These are phyloP conservation scores for Gossypium schwendimanii DNA, from an alignment of 441 rosid species.

Conservation along the genomic window DNA sequence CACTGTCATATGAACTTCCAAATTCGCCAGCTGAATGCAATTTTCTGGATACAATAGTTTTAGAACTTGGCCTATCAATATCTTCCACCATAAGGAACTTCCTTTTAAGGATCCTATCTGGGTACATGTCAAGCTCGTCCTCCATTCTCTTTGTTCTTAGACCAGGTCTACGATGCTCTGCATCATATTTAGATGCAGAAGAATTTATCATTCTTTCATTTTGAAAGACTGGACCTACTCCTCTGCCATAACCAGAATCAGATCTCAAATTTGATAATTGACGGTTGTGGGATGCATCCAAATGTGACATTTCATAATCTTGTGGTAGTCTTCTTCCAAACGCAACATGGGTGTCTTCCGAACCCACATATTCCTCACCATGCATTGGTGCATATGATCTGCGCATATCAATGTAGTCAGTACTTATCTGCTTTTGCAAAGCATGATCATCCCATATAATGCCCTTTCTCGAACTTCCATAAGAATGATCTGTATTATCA, in stretches of 20 bases:
- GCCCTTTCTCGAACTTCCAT: constrained; percentile 27
- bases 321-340: constrained; percentile 28
- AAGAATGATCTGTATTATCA: constrained; percentile 26
- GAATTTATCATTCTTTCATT: constrained; percentile 26
- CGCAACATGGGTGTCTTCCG: constrained; percentile 25
- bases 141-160: constrained; percentile 35
- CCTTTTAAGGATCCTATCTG: constrained; percentile 32
- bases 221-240: constrained; percentile 31
- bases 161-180: constrained; percentile 26
- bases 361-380: constrained; percentile 27
- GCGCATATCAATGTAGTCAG: constrained; percentile 27
- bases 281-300: constrained; percentile 24
- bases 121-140: constrained; percentile 24
- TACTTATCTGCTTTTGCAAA: constrained; percentile 21
- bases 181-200: constrained; percentile 22
- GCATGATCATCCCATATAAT: constrained; percentile 24
- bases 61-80: constrained; percentile 22
- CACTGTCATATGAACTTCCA: constrained; percentile 30
- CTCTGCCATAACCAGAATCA: constrained; percentile 39
- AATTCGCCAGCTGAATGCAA: constrained; percentile 26
- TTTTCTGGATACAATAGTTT: constrained; percentile 27
- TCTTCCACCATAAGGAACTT: constrained; percentile 28
- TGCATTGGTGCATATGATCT: constrained; percentile 29
- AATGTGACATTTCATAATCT: constrained; percentile 25
- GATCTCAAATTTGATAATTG: constrained; percentile 30